Evolutionary conservation across 2,329 filamentous ascomycete species (phyloP).

Genomic region (Pestalotiopsis fici): DNA sequence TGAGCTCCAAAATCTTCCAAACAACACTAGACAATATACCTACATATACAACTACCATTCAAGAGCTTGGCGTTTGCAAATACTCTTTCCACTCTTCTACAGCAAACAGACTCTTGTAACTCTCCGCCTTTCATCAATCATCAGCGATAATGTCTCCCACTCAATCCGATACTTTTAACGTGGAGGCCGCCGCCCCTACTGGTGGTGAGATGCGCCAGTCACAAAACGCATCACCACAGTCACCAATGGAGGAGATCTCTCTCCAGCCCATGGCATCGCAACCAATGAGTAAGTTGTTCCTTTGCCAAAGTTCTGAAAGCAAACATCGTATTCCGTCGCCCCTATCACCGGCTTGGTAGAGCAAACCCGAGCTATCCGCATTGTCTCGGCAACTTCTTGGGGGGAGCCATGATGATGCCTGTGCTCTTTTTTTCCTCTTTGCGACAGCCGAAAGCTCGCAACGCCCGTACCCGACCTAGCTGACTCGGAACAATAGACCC

Average conservation of each 20-base stretch:
- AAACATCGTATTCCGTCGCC: not conserved
- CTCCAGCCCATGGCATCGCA: slow-evolving; percentile 6
- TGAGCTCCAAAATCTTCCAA: not conserved
- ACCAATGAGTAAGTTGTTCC: slow-evolving; percentile 1
- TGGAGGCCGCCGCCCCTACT: not conserved
- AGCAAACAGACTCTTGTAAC: not conserved
- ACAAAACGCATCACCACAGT: not conserved
- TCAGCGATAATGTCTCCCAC: not conserved
- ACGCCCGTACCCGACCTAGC: not conserved
- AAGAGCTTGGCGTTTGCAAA: not conserved
- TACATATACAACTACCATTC: not conserved
- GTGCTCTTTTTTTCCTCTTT: too few relatives aligned
- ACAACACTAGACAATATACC: not conserved
- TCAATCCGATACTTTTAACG: not conserved
- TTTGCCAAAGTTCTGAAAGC: not conserved
- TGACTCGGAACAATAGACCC: slow-evolving; percentile 20
- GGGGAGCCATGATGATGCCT: too few relatives aligned
- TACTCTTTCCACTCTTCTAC: not conserved
- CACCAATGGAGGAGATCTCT: not conserved
- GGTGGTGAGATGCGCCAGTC: not conserved
- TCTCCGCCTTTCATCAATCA: not conserved
- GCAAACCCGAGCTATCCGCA: too few relatives aligned
- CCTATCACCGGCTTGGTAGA: too few relatives aligned
- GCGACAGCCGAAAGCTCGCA: not conserved
- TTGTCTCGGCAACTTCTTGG: not conserved